Conservation (phyloP, 2,329 filamentous ascomycete species). For the Penicillium sp. region DNA sequence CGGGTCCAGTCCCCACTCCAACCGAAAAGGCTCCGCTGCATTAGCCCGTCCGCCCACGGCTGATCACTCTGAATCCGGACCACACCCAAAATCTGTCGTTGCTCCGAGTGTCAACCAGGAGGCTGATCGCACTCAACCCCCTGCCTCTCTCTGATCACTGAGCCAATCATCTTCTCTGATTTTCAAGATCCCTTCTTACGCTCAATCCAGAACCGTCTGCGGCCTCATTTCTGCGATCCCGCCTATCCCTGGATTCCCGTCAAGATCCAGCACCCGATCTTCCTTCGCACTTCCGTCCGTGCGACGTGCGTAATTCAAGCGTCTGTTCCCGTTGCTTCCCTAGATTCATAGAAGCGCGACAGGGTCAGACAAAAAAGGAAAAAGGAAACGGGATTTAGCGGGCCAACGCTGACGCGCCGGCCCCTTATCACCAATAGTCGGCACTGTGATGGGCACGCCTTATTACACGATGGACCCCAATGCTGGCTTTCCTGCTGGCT, state of each 20-base stretch:
- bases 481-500: slow-evolving; percentile 27
- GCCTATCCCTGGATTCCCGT: slow-evolving; percentile 22
- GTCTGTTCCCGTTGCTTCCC: slow-evolving; percentile 7
- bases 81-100: slow-evolving; percentile 18
- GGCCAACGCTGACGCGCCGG: slow-evolving; percentile 9
- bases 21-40: slow-evolving; percentile 25
- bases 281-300: slow-evolving; percentile 17
- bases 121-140: slow-evolving; percentile 18
- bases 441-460: slow-evolving; percentile 9
- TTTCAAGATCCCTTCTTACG: slow-evolving; percentile 8
- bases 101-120: slow-evolving; percentile 13
- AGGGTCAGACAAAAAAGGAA: background rate
- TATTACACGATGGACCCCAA: slow-evolving; percentile 24
- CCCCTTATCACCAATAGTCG: slow-evolving; percentile 10
- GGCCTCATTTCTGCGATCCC: slow-evolving; percentile 1
- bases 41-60: slow-evolving; percentile 25
- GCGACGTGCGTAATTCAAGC: slow-evolving; percentile 18
- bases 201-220: background rate
- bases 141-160: slow-evolving; percentile 8
- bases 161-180: slow-evolving; percentile 17
- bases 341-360: slow-evolving; percentile 7
- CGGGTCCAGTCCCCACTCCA: slow-evolving; percentile 17
- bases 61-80: slow-evolving; percentile 27
- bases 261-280: background rate
- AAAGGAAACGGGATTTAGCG: slow-evolving; percentile 9